A percentile compares a stretch with the other conserved stretches of the same genome.
phyloP scores from a whole-genome alignment of 257 asterid species.

The Oldenlandia corymbosa region DNA sequence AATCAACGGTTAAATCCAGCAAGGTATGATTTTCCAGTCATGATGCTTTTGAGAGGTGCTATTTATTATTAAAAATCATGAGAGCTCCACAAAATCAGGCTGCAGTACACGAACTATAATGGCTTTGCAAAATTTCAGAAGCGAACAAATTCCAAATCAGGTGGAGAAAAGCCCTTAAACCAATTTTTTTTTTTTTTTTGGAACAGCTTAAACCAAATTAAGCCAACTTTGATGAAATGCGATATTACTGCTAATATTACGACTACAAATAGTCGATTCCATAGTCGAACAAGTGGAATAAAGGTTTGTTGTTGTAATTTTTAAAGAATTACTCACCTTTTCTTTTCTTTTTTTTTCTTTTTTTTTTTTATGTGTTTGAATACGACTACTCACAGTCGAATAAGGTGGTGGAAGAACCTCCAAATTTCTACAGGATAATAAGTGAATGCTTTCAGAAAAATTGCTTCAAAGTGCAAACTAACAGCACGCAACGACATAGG shows the following conservation, averaged over 20 bases:
- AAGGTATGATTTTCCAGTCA: neutral
- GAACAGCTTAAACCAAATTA: no score
- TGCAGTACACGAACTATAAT: neutral
- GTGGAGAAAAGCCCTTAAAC: no score
- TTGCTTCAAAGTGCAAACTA: slow-evolving; percentile 81
- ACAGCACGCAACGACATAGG: slow-evolving; percentile 93
- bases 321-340: neutral
- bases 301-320: no score
- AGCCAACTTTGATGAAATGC: no score
- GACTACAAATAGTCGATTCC: no score
- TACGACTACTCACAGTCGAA: neutral
- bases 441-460: slow-evolving; percentile 82
- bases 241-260: no score
- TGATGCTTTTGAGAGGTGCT: neutral
- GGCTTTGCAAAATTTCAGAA: neutral
- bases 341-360: no score
- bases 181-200: no score
- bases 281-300: neutral
- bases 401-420: slow-evolving; percentile 43
- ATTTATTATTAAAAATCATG: no score
- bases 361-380: no score
- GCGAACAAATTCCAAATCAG: neutral
- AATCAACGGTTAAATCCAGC: neutral
- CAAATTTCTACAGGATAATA: slow-evolving; percentile 66
- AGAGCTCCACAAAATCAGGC: neutral